Percentiles rank a stretch among this genome's conserved stretches.
phyloP scores from a whole-genome alignment of 2,329 filamentous ascomycete genomes.

The Exophiala sp. region DNA sequence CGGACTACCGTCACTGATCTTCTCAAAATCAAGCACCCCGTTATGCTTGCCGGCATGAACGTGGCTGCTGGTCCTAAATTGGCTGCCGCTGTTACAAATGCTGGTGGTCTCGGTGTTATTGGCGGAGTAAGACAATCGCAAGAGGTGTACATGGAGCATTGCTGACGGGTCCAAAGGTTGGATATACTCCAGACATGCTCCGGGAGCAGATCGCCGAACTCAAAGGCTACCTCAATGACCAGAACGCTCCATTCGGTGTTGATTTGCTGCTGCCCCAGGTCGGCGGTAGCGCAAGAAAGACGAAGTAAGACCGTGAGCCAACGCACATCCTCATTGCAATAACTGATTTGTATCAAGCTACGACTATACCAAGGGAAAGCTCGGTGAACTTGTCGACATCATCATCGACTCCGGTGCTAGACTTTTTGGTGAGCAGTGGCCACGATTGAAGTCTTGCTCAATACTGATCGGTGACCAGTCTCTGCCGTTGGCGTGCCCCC shows the following conservation, averaged over 20 bases:
- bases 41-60: constrained; percentile 98
- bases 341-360: constrained; percentile 60
- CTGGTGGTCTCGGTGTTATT: constrained; percentile 92
- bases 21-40: constrained; percentile 94
- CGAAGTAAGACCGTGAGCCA: constrained; percentile 61
- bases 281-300: constrained; percentile 89
- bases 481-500: constrained; percentile 94
- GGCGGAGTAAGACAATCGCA: constrained; percentile 62
- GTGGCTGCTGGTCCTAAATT: constrained; percentile 95
- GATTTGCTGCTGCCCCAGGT: constrained; percentile 93
- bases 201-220: constrained; percentile 91
- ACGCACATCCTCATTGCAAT: not conserved
- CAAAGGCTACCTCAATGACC: constrained; percentile 81
- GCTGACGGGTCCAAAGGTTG: constrained; percentile 30
- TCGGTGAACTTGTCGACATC: constrained; percentile 82
- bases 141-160: not conserved
- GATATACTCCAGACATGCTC: constrained; percentile 97
- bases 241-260: constrained; percentile 93
- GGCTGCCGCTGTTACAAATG: constrained; percentile 94
- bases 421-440: constrained; percentile 58
- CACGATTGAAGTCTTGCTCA: not conserved
- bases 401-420: constrained; percentile 88
- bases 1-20: constrained; percentile 92
- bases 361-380: constrained; percentile 99
- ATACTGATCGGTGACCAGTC: constrained; percentile 48